Evolutionary conservation across 176 grass and related monocot genomes (phyloP).

Genomic region (Aegilops bicornis): DNA sequence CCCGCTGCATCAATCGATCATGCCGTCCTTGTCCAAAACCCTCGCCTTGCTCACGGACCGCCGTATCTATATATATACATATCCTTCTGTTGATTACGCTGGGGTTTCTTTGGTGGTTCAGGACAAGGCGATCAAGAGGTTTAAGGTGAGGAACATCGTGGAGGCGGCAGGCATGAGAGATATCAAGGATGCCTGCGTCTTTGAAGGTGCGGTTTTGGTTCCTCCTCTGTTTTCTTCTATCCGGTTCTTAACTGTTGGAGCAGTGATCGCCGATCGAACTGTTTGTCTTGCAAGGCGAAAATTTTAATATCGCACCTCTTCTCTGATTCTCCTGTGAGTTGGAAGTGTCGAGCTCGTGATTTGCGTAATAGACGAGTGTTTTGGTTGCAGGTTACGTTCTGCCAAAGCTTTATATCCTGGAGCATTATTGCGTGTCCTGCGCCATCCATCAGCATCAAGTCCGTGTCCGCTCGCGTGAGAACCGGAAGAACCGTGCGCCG

Average conservation of each 20-base stretch:
- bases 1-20: neutral
- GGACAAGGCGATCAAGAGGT: constrained; percentile 94
- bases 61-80: neutral
- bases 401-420: constrained; percentile 76
- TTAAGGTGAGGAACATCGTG: constrained; percentile 74
- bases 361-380: neutral
- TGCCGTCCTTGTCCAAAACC: neutral
- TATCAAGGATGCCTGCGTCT: constrained; percentile 64
- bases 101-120: constrained; percentile 2
- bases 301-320: neutral
- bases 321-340: neutral
- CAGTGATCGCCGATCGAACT: too few species aligned
- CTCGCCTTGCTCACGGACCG: neutral
- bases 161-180: constrained; percentile 67
- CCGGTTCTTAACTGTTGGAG: neutral
- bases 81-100: neutral
- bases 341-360: neutral
- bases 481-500: constrained; percentile 57
- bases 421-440: constrained; percentile 73
- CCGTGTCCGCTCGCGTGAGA: constrained; percentile 62
- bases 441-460: constrained; percentile 80
- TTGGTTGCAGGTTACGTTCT: constrained; percentile 62
- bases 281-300: too few species aligned
- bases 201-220: constrained; percentile 36
- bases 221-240: neutral